Conservation (phyloP, 805 yeast genomes). For the Candida rishiriensis region DNA sequence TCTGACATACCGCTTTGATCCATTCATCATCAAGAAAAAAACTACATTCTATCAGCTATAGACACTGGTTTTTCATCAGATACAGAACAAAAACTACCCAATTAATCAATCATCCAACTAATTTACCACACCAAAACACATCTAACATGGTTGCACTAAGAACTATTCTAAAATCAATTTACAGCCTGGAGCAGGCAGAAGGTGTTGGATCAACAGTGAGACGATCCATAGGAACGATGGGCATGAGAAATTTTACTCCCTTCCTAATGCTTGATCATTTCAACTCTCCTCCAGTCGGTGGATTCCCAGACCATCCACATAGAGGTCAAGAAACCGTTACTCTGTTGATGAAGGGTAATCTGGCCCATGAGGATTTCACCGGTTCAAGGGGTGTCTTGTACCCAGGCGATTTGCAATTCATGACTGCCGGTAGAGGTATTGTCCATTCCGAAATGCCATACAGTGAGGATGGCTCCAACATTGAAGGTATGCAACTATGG, state of each 20-base stretch:
- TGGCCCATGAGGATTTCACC: slow-evolving; percentile 84
- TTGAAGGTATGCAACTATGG: slow-evolving; percentile 80
- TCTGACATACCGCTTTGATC: too few relatives aligned
- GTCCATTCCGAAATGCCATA: slow-evolving; percentile 87
- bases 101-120: too few relatives aligned
- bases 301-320: slow-evolving; percentile 84
- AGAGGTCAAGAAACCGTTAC: slow-evolving; percentile 83
- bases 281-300: slow-evolving; percentile 55
- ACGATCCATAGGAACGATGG: slow-evolving; percentile 68
- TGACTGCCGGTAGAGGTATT: slow-evolving; percentile 90
- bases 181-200: slow-evolving; percentile 69
- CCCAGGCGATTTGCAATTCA: slow-evolving; percentile 85
- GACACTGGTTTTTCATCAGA: too few relatives aligned
- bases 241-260: slow-evolving; percentile 73
- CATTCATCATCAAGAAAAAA: too few relatives aligned
- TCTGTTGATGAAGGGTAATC: slow-evolving; percentile 55
- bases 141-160: too few relatives aligned
- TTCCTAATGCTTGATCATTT: slow-evolving; percentile 82
- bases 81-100: too few relatives aligned
- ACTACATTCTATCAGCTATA: too few relatives aligned
- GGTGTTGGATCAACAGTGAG: slow-evolving; percentile 88
- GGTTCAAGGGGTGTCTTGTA: slow-evolving; percentile 73
- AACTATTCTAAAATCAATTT: slow-evolving; percentile 40
- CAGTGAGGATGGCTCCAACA: slow-evolving; percentile 42
- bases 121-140: too few relatives aligned